Conservation (phyloP, 2,329 filamentous ascomycete genomes). For the Colletotrichum musae region DNA sequence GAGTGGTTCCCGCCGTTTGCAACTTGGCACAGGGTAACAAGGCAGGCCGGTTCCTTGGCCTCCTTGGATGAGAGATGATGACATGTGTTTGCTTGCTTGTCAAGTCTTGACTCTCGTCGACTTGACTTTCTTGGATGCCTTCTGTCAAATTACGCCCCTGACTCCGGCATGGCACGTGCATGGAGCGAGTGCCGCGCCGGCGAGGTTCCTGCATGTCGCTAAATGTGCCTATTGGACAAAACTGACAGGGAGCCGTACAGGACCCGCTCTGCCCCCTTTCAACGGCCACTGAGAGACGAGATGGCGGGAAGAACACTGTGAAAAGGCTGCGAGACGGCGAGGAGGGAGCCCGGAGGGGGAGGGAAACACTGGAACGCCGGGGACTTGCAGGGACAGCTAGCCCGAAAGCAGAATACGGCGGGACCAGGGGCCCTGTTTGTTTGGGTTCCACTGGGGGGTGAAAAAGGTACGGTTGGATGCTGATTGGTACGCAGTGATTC, state of each 20-base stretch:
- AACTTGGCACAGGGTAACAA: neutral
- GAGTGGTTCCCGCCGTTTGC: too few relatives aligned
- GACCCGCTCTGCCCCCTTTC: too few relatives aligned
- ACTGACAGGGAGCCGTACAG: too few relatives aligned
- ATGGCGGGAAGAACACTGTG: neutral
- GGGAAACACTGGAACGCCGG: constrained; percentile 2
- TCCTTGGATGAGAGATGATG: neutral
- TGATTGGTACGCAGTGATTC: constrained; percentile 23
- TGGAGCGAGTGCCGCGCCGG: constrained; percentile 20
- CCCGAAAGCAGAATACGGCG: neutral
- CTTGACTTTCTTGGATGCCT: constrained; percentile 1
- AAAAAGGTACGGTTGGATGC: constrained; percentile 28
- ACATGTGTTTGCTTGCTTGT: neutral
- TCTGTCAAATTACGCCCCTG: constrained; percentile 31
- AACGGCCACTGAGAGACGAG: neutral
- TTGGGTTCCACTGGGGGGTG: constrained; percentile 5
- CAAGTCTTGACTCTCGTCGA: constrained; percentile 13
- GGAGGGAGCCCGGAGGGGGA: constrained; percentile 17
- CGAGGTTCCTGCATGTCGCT: constrained; percentile 30
- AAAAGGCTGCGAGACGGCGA: neutral
- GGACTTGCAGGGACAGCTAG: constrained; percentile 19
- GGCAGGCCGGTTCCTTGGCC: neutral
- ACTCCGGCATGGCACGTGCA: constrained; percentile 36
- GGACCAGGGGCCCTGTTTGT: neutral
- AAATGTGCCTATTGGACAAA: constrained; percentile 27